Base-by-base conservation (phyloP, 2,329 filamentous ascomycete genomes). In the Zopfia rhizophila region DNA sequence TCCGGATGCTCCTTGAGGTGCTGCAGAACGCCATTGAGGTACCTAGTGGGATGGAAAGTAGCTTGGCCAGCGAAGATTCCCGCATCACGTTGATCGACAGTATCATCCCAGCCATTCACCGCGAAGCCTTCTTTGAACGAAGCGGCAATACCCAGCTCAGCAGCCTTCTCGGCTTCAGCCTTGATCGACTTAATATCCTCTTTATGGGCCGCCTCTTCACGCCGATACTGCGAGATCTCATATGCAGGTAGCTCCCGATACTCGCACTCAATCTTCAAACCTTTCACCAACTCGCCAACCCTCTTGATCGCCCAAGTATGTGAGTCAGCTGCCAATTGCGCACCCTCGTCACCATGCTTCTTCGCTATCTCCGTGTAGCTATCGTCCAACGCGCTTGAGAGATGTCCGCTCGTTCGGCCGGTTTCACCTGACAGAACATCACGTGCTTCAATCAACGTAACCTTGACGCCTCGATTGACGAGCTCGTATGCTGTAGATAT, bases 1-100 rank as follows among this genome's bases (percentile, higher is more conserved):
- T 80, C 78, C 6, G 73, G 70, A 54, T 83, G 79, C 13, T 76
- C 47, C 21, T 73, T 68, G 13, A 84, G 72, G 72, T 78, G 83
- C 6, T 73, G 68, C 3, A 85, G 69, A 1, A 84, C 60, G 5
- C 80, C 81, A 25, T 75, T 66, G 1, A 83, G 63, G 53, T 84
- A 84, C 53, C 77, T 78, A 3, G 81, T 84, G 0, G 81, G 81
- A 43, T 83, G 81, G 58, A 84, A 84, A 0, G 79, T 76, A 0
- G 79, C 81, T 54, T 84, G 80, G 12, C 72, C 63, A 2, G 58
- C 43, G 39, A 75, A 77, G 4, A 84, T 60, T 3, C 75, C 72
- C 2, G 76, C 81, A 41, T 76, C 80, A 23, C 79, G 75, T 54
- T 82, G 80, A 38, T 83, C 78, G 1, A 74, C 60, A 5, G 66